Conservation (phyloP, 2,329 filamentous ascomycete genomes). For the Ascocoryne sarcoides region DNA sequence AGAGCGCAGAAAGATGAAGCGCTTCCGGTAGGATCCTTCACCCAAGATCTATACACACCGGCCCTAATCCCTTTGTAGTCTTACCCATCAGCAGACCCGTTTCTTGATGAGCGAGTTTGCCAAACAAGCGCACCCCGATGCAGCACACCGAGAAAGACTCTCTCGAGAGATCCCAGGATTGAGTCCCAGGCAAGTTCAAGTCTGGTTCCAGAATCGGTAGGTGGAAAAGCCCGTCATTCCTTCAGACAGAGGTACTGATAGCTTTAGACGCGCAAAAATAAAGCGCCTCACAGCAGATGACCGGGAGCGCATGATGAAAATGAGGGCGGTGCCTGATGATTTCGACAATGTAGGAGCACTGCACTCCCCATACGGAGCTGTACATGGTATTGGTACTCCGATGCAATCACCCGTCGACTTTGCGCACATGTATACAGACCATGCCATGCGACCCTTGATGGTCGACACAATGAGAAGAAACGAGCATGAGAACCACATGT, state of each 20-base stretch:
- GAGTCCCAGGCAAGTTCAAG: constrained; percentile 87
- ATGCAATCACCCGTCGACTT: constrained; percentile 29
- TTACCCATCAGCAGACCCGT: constrained; percentile 94
- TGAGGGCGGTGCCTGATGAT: constrained; percentile 61
- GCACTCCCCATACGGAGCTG: constrained; percentile 57
- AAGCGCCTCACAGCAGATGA: constrained; percentile 64
- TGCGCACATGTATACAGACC: constrained; percentile 43
- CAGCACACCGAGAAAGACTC: constrained; percentile 77
- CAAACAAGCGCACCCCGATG: constrained; percentile 88
- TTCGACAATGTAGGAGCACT: constrained; percentile 63
- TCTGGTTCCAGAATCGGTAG: constrained; percentile 98
- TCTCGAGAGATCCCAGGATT: constrained; percentile 86
- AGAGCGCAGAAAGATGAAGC: constrained; percentile 62
- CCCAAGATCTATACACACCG: not conserved
- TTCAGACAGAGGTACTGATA: constrained; percentile 12
- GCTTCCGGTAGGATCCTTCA: constrained; percentile 54
- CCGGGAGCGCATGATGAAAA: constrained; percentile 62
- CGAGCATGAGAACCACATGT: constrained; percentile 57
- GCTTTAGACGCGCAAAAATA: constrained; percentile 57
- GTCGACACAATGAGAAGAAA: constrained; percentile 56
- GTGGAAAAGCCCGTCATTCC: no score
- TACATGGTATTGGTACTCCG: constrained; percentile 28
- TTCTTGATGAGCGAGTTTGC: constrained; percentile 97
- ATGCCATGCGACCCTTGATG: constrained; percentile 53
- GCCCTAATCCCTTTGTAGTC: constrained; percentile 43